phyloP scores from a whole-genome alignment of 2,329 filamentous ascomycete genomes.

The Ceratocystis ficicola region DNA sequence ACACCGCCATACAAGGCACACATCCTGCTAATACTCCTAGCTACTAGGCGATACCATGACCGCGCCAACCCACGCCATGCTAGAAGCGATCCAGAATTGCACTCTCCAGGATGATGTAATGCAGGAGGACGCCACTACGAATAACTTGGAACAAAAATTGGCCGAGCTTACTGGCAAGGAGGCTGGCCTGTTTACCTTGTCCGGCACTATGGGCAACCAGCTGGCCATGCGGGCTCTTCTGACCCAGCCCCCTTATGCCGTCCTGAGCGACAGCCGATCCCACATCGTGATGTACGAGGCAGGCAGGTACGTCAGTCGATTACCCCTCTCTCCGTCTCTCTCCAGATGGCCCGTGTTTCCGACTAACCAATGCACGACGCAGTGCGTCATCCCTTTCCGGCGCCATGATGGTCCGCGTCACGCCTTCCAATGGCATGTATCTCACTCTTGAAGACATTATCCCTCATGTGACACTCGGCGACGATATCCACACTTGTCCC shows the following conservation, averaged over 20 bases:
- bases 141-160: slow-evolving; percentile 60
- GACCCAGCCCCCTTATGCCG: slow-evolving; percentile 62
- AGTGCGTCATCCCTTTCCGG: slow-evolving; percentile 61
- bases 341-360: background rate
- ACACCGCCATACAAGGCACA: background rate
- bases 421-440: slow-evolving; percentile 58
- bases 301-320: slow-evolving; percentile 37
- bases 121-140: slow-evolving; percentile 66
- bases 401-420: slow-evolving; percentile 54
- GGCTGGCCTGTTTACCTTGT: slow-evolving; percentile 67
- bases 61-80: slow-evolving; percentile 68
- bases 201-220: slow-evolving; percentile 92
- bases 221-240: slow-evolving; percentile 68
- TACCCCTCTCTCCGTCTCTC: background rate
- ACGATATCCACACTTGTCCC: slow-evolving; percentile 66
- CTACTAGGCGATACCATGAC: slow-evolving; percentile 47
- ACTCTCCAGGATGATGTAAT: slow-evolving; percentile 77
- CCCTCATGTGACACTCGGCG: slow-evolving; percentile 49
- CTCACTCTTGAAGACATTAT: slow-evolving; percentile 67
- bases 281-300: slow-evolving; percentile 63
- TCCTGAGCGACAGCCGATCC: slow-evolving; percentile 65
- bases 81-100: slow-evolving; percentile 60
- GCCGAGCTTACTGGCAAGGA: slow-evolving; percentile 64
- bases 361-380: background rate
- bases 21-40: background rate